phyloP scores from a whole-genome alignment of 371 early-diverging fungal genomes.

The Apophysomyces elegans region DNA sequence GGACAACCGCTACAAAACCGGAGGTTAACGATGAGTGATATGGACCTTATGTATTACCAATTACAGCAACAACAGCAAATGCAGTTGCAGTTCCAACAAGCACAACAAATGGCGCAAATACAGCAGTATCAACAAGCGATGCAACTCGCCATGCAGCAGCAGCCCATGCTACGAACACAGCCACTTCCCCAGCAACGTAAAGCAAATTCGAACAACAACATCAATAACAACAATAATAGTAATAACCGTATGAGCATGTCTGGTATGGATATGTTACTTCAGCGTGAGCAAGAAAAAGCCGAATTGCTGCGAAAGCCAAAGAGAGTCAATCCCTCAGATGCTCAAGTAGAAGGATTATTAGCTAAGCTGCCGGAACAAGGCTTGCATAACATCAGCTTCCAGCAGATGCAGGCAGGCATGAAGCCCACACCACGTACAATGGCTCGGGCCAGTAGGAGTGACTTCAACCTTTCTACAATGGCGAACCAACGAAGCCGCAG shows the following conservation, averaged over 20 bases:
- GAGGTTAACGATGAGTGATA: constrained; percentile 36
- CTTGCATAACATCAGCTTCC: constrained; percentile 44
- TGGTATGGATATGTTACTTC: constrained; percentile 50
- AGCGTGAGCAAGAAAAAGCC: constrained; percentile 47
- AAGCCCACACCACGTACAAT: constrained; percentile 19
- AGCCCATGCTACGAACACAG: constrained; percentile 21
- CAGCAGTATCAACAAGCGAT: constrained; percentile 37
- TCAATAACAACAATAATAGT: no score
- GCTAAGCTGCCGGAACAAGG: constrained; percentile 36
- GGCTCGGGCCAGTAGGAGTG: constrained; percentile 31
- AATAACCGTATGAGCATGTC: constrained; percentile 46
- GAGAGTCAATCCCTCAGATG: constrained; percentile 41
- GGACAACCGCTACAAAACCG: constrained; percentile 19
- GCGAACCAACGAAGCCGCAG: constrained; percentile 19
- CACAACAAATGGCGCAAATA: constrained; percentile 24
- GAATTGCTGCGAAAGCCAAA: constrained; percentile 31
- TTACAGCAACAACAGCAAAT: constrained; percentile 32
- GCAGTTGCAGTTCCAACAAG: constrained; percentile 34
- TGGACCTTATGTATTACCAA: constrained; percentile 38
- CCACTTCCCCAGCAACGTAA: constrained; percentile 12
- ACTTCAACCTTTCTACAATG: constrained; percentile 14
- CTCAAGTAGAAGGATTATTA: constrained; percentile 38
- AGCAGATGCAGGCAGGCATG: constrained; percentile 28
- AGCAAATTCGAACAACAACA: neutral
- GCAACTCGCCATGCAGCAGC: constrained; percentile 27